These are phyloP conservation scores for Nakazawaea ishiwadae DNA, from an alignment of 805 yeast genomes.

Conservation along the genomic window DNA sequence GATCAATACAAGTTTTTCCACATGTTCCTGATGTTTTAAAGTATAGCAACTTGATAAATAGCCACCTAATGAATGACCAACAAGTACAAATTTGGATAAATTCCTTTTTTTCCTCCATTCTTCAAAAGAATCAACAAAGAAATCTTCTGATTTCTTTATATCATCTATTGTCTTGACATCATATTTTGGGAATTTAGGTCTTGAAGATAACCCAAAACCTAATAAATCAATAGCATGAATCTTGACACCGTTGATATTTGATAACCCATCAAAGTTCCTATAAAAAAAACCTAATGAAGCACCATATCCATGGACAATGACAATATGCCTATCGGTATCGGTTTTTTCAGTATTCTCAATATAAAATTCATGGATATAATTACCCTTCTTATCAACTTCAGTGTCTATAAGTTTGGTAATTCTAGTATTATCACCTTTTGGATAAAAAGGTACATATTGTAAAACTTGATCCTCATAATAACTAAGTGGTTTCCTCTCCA, in stretches of 20 bases:
- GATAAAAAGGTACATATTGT: constrained; percentile 54
- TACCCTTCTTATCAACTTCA: constrained; percentile 37
- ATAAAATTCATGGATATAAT: constrained; percentile 71
- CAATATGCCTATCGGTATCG: constrained; percentile 39
- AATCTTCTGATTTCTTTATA: constrained; percentile 45
- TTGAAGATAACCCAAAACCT: constrained; percentile 66
- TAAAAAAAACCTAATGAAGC: constrained; percentile 83
- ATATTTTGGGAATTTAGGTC: constrained; percentile 37
- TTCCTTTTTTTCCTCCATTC: constrained; percentile 52
- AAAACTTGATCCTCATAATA: constrained; percentile 40
- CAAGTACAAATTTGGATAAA: constrained; percentile 49
- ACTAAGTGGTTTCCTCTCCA: constrained; percentile 18
- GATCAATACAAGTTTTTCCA: constrained; percentile 54
- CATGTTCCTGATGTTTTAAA: constrained; percentile 37
- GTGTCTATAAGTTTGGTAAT: constrained; percentile 45
- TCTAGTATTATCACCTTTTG: constrained; percentile 45
- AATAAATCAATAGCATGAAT: constrained; percentile 68
- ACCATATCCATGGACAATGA: constrained; percentile 88
- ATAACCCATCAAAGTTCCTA: constrained; percentile 55
- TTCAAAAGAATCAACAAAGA: constrained; percentile 57
- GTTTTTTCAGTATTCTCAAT: constrained; percentile 35
- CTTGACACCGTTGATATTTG: constrained; percentile 46
- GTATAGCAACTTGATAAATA: constrained; percentile 66
- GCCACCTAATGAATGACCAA: constrained; percentile 82
- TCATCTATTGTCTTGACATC: constrained; percentile 30